Base-by-base conservation (phyloP, 2,329 filamentous ascomycete genomes). In the Fusarium sulawesiense region DNA sequence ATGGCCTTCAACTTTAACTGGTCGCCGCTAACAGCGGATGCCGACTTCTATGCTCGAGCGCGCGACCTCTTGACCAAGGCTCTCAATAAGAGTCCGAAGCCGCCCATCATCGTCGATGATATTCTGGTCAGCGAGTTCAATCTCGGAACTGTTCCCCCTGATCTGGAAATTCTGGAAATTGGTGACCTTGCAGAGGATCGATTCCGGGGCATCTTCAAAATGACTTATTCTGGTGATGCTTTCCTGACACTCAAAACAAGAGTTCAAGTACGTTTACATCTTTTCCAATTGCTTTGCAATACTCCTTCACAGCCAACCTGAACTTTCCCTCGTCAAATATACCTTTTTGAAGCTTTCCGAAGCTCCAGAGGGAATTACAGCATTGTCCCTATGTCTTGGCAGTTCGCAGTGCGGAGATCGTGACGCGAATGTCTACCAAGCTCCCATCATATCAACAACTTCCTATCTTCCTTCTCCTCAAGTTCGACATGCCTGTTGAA, bases 1-100 rank as follows among this genome's bases (percentile, higher is more conserved):
- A 99, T 99, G 96, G 96, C 96, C 75, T 99, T 99, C 92, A 98
- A 98, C 87, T 99, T 99, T 92, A 98, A 98, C 93, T 99, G 96
- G 96, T 97, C 94, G 88, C 96, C 96, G 78, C 88, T 99, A 73
- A 96, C 97, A 83, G 95, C 95, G 78, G 96, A 98, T 84, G 95
- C 93, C 77, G 89, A 90, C 75, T 96, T 96, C 82, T 95, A 95
- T 83, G 89, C 92, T 79, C 92, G 94, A 75, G 95, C 96, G 54
- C 92, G 94, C 80, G 94, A 98, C 80, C 92, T 98, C 80, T 88
- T 99, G 76, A 99, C 96, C 27, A 91, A 93, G 61, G 96, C 96
- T 37, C 87, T 99, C 77, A 99, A 99, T 87, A 98, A 98, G 83
- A 96, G 93, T 57, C 94, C 95, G 41, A 98, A 98, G 78, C 96